Base-by-base conservation (phyloP, 148 eudicot genomes). In the Talinum fruticosum region DNA sequence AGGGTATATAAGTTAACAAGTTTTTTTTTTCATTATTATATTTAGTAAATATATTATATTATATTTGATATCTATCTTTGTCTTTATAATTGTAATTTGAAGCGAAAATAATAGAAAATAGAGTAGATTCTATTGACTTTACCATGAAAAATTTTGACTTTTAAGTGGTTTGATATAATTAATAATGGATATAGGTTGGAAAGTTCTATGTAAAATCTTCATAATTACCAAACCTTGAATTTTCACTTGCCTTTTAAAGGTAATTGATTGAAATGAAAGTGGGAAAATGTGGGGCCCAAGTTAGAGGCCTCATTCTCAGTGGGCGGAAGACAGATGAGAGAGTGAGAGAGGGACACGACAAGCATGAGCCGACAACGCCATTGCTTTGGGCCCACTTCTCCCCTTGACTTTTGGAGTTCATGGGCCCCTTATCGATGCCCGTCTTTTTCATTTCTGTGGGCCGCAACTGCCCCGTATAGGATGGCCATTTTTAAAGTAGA, bases 291-390 rank as follows among this genome's bases (percentile, higher is more conserved):
- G 34, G 73, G 72, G 73, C 53, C 54, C 19, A 21, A 45, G 44
- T 24, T n/a, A 12, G 54, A 70, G 57, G 18, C 15, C 54, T 19
- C 57, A 51, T n/a, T 70, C 29, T 33, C 38, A 69, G 49, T 61
- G 77, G 71, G 16, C 59, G 59, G 49, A 8, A 18, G 47, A 47
- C 37, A n/a, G 78, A 76, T 71, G 38, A 47, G 71, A 24, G 79
- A 76, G 79, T 49, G 14, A 49, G 0, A 49, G 18, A 2, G 15
- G 26, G 73, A 68, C 73, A 49, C 73, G 61, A 76, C 79, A 76
- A 35, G 79, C 79, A 76, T 76, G 79, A 76, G 79, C 47, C 73
- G 73, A 76, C 79, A 76, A 67, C 47, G 73, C 47, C 41, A 68
- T 68, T 23, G 23, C 24, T 13, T 10, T 65, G 72, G n/a, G 73